Evolutionary conservation across 192 early-diverging fungal genomes (phyloP).

Genomic region (Podila verticillata): DNA sequence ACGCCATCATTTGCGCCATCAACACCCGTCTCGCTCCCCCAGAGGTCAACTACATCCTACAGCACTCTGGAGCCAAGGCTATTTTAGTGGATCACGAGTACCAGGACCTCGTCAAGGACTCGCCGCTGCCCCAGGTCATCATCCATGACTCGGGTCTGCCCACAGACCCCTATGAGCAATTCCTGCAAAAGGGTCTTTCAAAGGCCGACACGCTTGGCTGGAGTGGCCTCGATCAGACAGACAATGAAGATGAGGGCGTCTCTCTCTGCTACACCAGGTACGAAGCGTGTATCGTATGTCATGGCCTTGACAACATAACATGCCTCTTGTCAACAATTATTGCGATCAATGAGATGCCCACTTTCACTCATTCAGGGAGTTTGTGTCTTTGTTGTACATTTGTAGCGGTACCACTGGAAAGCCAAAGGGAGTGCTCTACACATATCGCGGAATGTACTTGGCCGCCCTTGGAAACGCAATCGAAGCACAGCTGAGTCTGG

Average conservation of each 20-base stretch:
- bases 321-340: background rate
- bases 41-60: constrained; percentile 68
- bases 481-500: constrained; percentile 53
- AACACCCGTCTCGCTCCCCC: constrained; percentile 61
- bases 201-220: constrained; percentile 47
- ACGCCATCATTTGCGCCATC: constrained; percentile 64
- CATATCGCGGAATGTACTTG: constrained; percentile 66
- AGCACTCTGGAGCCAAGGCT: constrained; percentile 56
- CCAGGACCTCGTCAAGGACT: constrained; percentile 34
- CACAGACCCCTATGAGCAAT: constrained; percentile 60
- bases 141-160: constrained; percentile 31
- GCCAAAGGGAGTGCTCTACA: constrained; percentile 64
- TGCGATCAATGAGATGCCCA: background rate
- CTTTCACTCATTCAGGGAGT: background rate
- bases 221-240: constrained; percentile 54
- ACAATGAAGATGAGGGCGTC: constrained; percentile 58
- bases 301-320: background rate
- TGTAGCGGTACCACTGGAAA: constrained; percentile 64
- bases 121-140: constrained; percentile 32
- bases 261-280: constrained; percentile 66
- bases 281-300: background rate
- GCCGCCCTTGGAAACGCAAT: constrained; percentile 54
- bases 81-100: constrained; percentile 63
- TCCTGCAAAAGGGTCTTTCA: constrained; percentile 35
- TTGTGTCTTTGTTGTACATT: background rate